Conservation (phyloP, 2,329 filamentous ascomycete species). For the Aspergillus sclerotialis region DNA sequence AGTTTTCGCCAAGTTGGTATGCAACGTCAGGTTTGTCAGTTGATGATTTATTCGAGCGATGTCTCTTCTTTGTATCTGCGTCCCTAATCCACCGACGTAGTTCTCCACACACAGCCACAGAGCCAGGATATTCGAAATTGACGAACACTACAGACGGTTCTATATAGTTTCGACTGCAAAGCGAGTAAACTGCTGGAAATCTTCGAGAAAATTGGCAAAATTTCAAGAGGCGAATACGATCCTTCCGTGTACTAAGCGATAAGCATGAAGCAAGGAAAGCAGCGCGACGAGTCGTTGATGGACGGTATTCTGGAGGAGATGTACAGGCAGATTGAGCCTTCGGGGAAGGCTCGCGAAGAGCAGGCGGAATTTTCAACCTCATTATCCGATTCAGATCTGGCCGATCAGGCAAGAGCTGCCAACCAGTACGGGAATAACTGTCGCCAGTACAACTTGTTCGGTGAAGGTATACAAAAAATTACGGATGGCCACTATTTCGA, state of each 20-base stretch:
- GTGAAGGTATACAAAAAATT: conserved; percentile 1
- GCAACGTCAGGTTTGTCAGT: background rate
- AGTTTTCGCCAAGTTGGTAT: background rate
- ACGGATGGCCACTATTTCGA: conserved; percentile 1
- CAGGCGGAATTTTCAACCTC: background rate
- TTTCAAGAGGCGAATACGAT: background rate
- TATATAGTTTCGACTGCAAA: background rate
- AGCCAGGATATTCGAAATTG: conserved; percentile 2
- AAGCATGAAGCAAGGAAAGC: background rate
- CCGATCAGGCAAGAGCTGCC: conserved; percentile 1
- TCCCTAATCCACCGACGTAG: conserved; percentile 3
- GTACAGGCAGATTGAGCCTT: background rate
- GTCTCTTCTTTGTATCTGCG: background rate
- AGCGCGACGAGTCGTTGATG: background rate
- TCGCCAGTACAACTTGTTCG: conserved; percentile 1
- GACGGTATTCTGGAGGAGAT: background rate
- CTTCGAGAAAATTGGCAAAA: background rate
- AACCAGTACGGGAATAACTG: background rate
- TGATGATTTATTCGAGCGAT: conserved; percentile 4
- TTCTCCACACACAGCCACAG: conserved; percentile 2
- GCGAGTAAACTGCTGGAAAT: background rate
- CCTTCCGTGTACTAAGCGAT: background rate
- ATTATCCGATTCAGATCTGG: background rate
- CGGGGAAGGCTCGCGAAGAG: background rate
- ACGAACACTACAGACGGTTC: conserved; percentile 5